Evolutionary conservation across 352 stramenopile genomes (phyloP), one percentile per base, ranked within the genome.

Genomic region (Globisporangium solare): DNA sequence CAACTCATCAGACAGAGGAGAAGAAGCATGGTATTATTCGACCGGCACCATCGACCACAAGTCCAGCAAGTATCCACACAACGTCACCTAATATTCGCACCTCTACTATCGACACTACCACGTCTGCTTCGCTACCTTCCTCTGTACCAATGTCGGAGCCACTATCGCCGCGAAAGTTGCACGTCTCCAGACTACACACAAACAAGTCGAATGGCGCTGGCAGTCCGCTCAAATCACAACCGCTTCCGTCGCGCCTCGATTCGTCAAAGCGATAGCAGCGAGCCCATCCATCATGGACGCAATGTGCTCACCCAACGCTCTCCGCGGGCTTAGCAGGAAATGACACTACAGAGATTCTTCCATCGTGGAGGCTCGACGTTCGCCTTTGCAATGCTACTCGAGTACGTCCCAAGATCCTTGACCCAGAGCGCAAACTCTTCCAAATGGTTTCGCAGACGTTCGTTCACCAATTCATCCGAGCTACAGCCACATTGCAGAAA

Each of bases 401-500:
- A 71, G 64, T 90, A 90, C 35, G 76, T 86, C 42, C 79, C 79
- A 21, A 90, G 67, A 40, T 88, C 77, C 60, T 88, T 90, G 21
- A 90, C 71, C 79, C 79, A 90, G 21, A 90, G 60, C 17, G 79
- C 79, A 50, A 90, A 90, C 64, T 88, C 79, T 57, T 90, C 75
- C 14, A 90, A 54, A 57, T 90, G 78, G 15, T 57, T 59, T n/a
- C 74, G 68, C 21, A 90, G 57, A 17, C 74, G 71, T 39, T 75
- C 63, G 18, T 90, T 80, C 40, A 85, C 71, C 4, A 37, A 32
- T 1, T 61, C 53, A 27, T 75, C 70, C 1, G 64, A 18, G 22
- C 70, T 76, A 39, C 12, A 51, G 12, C 27, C 27, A 35, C 10
- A 27, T n/a, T 22, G 41, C 22, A 47, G 27, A 54, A 52, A 40